These are phyloP conservation scores for Symbiodinium pilosum DNA, from an alignment of 73 alveolate species.

Conservation along the genomic window DNA sequence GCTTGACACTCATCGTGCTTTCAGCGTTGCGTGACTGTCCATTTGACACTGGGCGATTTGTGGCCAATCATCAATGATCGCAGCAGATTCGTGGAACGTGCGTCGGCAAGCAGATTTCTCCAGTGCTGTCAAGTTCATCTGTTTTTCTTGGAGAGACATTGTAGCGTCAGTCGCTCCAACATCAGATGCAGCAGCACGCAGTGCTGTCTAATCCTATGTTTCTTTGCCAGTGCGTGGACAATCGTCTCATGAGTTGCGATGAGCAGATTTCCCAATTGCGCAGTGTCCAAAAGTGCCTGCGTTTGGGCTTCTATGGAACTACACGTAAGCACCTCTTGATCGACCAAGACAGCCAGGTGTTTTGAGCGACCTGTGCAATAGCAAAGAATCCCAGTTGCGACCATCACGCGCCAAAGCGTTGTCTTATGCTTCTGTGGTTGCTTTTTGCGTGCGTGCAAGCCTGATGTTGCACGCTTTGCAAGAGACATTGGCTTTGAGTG, in stretches of 20 bases:
- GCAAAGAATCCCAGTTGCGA: too few species aligned
- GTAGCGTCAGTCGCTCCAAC: not conserved
- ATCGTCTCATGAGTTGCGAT: not conserved
- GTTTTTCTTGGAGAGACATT: not conserved
- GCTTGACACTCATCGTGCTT: too few species aligned
- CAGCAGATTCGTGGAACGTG: not conserved
- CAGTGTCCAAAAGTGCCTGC: not conserved
- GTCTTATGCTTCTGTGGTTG: too few species aligned
- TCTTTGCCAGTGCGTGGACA: not conserved
- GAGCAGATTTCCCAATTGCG: not conserved
- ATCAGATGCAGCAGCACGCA: not conserved
- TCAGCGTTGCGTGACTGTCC: not conserved
- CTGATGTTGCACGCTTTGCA: too few species aligned
- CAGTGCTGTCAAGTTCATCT: not conserved
- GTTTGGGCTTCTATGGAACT: not conserved
- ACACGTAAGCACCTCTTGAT: too few species aligned
- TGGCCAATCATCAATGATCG: not conserved
- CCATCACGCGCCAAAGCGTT: too few species aligned
- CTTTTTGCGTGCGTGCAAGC: too few species aligned
- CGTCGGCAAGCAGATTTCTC: not conserved
- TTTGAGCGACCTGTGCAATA: too few species aligned
- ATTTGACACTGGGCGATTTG: not conserved
- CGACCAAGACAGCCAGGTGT: too few species aligned
- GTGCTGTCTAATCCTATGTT: not conserved
- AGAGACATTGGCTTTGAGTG: too few species aligned